phyloP scores from a whole-genome alignment of 768 basidiomycete species.

The Mycena vulgaris region DNA sequence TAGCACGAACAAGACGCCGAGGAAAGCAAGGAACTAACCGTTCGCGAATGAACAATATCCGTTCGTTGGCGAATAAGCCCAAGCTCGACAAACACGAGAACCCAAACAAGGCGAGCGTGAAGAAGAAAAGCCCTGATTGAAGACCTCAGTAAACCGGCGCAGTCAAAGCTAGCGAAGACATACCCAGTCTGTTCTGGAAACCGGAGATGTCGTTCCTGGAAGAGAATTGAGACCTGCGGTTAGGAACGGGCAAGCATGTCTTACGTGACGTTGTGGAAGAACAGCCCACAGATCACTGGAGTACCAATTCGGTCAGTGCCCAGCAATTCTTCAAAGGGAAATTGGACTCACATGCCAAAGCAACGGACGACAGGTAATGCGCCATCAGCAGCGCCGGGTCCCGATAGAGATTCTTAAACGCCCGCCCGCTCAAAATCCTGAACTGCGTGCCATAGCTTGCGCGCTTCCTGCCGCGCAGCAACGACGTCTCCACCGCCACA shows the following conservation, averaged over 20 bases:
- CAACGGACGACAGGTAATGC: slow-evolving; percentile 90
- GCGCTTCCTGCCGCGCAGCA: slow-evolving; percentile 81
- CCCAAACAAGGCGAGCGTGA: slow-evolving; percentile 95
- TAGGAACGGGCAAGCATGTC: slow-evolving; percentile 42
- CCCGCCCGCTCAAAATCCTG: slow-evolving; percentile 92
- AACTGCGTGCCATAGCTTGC: slow-evolving; percentile 95
- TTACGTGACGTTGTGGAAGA: slow-evolving; percentile 90
- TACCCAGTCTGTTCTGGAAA: slow-evolving; percentile 95
- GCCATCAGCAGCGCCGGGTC: slow-evolving; percentile 93
- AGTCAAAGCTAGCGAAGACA: slow-evolving; percentile 28
- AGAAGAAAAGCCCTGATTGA: slow-evolving; percentile 90
- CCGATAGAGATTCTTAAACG: slow-evolving; percentile 98
- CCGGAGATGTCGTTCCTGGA: slow-evolving; percentile 92
- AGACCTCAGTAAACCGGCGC: not conserved
- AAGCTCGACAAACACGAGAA: slow-evolving; percentile 97
- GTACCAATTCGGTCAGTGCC: slow-evolving; percentile 11
- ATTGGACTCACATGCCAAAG: slow-evolving; percentile 79
- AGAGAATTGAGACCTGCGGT: not conserved
- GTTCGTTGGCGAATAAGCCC: slow-evolving; percentile 94
- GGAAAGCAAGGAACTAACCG: slow-evolving; percentile 64
- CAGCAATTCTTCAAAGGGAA: slow-evolving; percentile 4
- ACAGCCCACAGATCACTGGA: slow-evolving; percentile 91
- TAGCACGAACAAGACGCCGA: not conserved
- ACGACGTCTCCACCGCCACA: slow-evolving; percentile 75
- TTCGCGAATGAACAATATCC: slow-evolving; percentile 98